phyloP scores from a whole-genome alignment of 2,329 filamentous ascomycete species.

The Arthrinium puccinioides region DNA sequence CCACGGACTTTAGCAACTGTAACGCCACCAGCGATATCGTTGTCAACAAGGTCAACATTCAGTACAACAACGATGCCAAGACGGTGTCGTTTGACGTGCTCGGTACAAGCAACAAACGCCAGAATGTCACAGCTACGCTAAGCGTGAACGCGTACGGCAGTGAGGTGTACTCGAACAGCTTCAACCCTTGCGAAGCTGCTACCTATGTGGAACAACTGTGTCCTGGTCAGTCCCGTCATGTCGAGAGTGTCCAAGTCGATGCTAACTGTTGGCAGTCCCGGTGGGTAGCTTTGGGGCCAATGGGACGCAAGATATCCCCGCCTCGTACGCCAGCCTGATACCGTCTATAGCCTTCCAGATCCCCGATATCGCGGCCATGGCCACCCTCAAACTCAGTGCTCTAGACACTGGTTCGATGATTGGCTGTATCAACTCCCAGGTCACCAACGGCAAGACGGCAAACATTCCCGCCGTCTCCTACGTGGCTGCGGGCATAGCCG shows the following conservation, averaged over 20 bases:
- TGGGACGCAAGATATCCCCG: conserved; percentile 66
- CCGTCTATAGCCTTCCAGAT: conserved; percentile 84
- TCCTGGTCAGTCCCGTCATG: conserved; percentile 59
- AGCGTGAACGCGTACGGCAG: conserved; percentile 79
- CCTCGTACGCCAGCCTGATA: conserved; percentile 64
- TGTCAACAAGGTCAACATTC: conserved; percentile 68
- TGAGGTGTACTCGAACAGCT: conserved; percentile 68
- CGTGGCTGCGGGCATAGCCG: conserved; percentile 75
- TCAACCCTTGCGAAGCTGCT: conserved; percentile 69
- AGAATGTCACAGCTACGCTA: conserved; percentile 74
- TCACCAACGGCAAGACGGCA: conserved; percentile 83
- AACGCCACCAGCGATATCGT: conserved; percentile 50
- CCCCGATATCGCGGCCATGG: conserved; percentile 82
- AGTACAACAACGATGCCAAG: conserved; percentile 69
- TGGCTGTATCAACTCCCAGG: conserved; percentile 74
- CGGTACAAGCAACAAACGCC: conserved; percentile 63
- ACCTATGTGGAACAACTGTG: conserved; percentile 71
- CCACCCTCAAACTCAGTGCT: conserved; percentile 67
- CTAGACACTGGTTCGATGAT: conserved; percentile 54
- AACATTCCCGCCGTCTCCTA: conserved; percentile 72
- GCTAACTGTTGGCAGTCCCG: no score
- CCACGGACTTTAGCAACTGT: conserved; percentile 74
- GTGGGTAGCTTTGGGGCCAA: conserved; percentile 64
- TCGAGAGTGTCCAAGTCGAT: conserved; percentile 8
- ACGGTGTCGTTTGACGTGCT: conserved; percentile 74